Evolutionary conservation across 257 asterid genomes (phyloP).

Genomic region (Plantago elongata): DNA sequence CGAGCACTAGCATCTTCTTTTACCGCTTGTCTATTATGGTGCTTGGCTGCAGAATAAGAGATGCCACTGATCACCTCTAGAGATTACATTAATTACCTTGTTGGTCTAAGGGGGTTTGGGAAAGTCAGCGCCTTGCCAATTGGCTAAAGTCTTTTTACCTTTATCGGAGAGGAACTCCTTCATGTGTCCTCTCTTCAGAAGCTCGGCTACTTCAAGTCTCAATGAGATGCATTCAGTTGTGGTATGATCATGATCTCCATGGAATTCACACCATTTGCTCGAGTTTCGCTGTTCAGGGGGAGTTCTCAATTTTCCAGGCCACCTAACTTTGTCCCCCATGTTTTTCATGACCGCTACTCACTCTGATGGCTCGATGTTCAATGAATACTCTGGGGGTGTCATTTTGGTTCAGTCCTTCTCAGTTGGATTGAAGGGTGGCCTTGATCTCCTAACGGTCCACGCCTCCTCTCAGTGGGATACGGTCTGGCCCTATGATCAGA

Average conservation of each 20-base stretch:
- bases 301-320: not conserved
- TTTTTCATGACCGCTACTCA: not conserved
- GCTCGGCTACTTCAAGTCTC: too few relatives aligned
- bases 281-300: not conserved
- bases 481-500: not conserved
- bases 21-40: too few relatives aligned
- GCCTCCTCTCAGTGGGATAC: not conserved
- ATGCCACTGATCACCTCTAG: too few relatives aligned
- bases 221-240: not conserved
- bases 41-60: too few relatives aligned
- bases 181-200: too few relatives aligned
- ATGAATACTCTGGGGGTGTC: not conserved
- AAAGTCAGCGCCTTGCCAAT: too few relatives aligned
- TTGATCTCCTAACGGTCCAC: not conserved
- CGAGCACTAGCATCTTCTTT: too few relatives aligned
- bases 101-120: too few relatives aligned
- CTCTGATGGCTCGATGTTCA: not conserved
- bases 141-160: too few relatives aligned
- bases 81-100: too few relatives aligned
- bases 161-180: too few relatives aligned
- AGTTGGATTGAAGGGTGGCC: not conserved
- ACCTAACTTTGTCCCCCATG: not conserved
- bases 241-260: not conserved
- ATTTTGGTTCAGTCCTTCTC: not conserved
- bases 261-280: not conserved